Conservation (phyloP, 495 filamentous ascomycete species). For the Tuber aestivum region DNA sequence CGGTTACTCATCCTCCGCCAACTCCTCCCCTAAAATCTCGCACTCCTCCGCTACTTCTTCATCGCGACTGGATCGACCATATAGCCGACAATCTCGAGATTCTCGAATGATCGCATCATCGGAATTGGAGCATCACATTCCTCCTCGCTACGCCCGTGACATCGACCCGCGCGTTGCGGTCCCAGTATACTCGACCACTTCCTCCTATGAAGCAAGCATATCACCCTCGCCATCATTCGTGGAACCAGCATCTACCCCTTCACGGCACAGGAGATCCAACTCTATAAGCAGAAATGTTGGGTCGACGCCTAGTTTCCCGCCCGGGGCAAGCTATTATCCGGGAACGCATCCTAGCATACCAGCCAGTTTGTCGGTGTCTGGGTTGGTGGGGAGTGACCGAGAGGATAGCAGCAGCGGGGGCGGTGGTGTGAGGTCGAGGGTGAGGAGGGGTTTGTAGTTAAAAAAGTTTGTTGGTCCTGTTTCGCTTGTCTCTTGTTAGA, state of each 20-base stretch:
- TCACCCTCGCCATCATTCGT: slow-evolving; percentile 22
- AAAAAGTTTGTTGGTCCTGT: neutral
- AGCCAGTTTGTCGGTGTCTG: neutral
- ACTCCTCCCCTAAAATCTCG: slow-evolving; percentile 19
- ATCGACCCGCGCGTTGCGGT: slow-evolving; percentile 5
- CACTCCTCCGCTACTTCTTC: slow-evolving; percentile 17
- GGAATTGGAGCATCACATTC: slow-evolving; percentile 7
- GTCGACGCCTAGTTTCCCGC: slow-evolving; percentile 10
- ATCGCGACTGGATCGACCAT: slow-evolving; percentile 9
- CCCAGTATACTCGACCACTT: neutral
- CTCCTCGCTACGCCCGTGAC: slow-evolving; percentile 14
- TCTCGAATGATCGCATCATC: slow-evolving; percentile 9
- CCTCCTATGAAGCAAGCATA: slow-evolving; percentile 15
- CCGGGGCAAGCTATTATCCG: slow-evolving; percentile 29
- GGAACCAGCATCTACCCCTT: slow-evolving; percentile 14
- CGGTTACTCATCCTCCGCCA: slow-evolving; percentile 33
- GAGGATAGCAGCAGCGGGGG: slow-evolving; percentile 1
- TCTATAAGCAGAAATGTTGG: slow-evolving; percentile 1
- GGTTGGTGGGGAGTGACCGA: neutral
- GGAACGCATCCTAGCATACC: slow-evolving; percentile 24
- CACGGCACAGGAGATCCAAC: slow-evolving; percentile 15
- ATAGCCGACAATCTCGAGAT: slow-evolving; percentile 15
- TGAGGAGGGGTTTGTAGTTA: neutral
- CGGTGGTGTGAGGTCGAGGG: neutral
- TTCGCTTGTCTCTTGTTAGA: neutral